Conservation (phyloP, 495 filamentous ascomycete species). For the Rusavskia elegans region DNA sequence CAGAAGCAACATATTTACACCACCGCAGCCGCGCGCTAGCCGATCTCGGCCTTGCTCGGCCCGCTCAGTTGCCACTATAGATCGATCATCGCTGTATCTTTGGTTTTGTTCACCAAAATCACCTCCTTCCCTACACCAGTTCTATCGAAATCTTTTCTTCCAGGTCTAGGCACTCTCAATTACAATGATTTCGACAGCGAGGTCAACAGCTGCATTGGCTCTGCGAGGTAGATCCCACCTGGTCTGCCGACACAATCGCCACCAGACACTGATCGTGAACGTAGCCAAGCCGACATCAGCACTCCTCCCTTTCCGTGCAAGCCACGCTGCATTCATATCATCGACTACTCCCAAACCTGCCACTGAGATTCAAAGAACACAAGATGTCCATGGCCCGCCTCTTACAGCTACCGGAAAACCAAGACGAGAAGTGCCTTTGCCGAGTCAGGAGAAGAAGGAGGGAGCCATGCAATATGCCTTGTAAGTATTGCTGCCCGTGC, state of each 20-base stretch:
- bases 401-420: constrained; percentile 32
- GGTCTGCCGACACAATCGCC: constrained; percentile 22
- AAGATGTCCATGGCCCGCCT: constrained; percentile 15
- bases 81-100: too few relatives aligned
- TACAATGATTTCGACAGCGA: constrained; percentile 45
- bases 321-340: constrained; percentile 37
- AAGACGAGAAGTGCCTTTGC: constrained; percentile 64
- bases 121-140: too few relatives aligned
- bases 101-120: too few relatives aligned
- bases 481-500: constrained; percentile 34
- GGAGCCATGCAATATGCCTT: constrained; percentile 93
- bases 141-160: too few relatives aligned
- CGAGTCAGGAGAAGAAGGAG: constrained; percentile 86
- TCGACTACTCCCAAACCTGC: constrained; percentile 41
- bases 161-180: too few relatives aligned
- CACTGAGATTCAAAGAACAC: constrained; percentile 25
- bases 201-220: constrained; percentile 50
- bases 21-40: too few relatives aligned
- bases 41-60: too few relatives aligned
- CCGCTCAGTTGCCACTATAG: too few relatives aligned
- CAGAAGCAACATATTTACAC: too few relatives aligned
- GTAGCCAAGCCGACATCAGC: constrained; percentile 46
- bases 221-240: constrained; percentile 48
- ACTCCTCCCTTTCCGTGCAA: constrained; percentile 41
- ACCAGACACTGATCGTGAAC: constrained; percentile 17